A percentile compares a stretch with the other conserved stretches of the same genome.
phyloP scores from a whole-genome alignment of 2,329 filamentous ascomycete species.

The Rugonectria rugulosa region DNA sequence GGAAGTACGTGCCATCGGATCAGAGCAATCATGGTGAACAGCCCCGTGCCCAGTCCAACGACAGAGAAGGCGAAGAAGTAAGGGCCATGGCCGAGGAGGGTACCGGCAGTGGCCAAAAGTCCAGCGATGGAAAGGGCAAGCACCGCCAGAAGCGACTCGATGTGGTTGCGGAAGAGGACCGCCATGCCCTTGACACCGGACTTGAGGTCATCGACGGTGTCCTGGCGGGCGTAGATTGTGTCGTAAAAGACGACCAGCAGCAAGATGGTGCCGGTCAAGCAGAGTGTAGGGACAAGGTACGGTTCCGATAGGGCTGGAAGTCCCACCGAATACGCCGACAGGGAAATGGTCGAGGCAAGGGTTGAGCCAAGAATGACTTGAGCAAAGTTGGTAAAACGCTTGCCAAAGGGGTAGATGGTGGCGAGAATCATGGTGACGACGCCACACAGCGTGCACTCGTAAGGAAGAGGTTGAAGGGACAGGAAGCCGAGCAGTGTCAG shows the following conservation, averaged over 20 bases:
- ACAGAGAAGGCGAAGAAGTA: slow-evolving; percentile 28
- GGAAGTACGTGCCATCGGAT: slow-evolving; percentile 21
- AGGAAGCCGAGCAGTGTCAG: slow-evolving; percentile 6
- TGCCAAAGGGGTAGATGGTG: slow-evolving; percentile 58
- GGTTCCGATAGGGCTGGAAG: slow-evolving; percentile 23
- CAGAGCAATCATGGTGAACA: slow-evolving; percentile 24
- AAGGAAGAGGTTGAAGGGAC: slow-evolving; percentile 12
- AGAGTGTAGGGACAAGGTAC: slow-evolving; percentile 24
- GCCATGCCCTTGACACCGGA: slow-evolving; percentile 46
- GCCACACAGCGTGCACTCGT: slow-evolving; percentile 41
- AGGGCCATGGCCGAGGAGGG: slow-evolving; percentile 11
- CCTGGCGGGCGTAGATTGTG: slow-evolving; percentile 47
- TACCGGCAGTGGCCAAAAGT: slow-evolving; percentile 17
- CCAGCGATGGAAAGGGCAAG: slow-evolving; percentile 20
- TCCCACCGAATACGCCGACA: slow-evolving; percentile 25
- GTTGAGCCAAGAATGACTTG: slow-evolving; percentile 59
- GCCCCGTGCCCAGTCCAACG: slow-evolving; percentile 16
- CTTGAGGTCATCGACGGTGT: slow-evolving; percentile 45
- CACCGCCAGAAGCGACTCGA: slow-evolving; percentile 20
- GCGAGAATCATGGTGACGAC: slow-evolving; percentile 52
- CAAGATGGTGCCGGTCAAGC: slow-evolving; percentile 31
- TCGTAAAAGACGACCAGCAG: slow-evolving; percentile 45
- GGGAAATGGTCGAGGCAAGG: slow-evolving; percentile 48
- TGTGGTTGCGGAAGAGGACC: slow-evolving; percentile 33
- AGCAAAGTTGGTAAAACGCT: slow-evolving; percentile 60